Conservation (phyloP, 2,329 filamentous ascomycete species). For the Penicillium sp. region DNA sequence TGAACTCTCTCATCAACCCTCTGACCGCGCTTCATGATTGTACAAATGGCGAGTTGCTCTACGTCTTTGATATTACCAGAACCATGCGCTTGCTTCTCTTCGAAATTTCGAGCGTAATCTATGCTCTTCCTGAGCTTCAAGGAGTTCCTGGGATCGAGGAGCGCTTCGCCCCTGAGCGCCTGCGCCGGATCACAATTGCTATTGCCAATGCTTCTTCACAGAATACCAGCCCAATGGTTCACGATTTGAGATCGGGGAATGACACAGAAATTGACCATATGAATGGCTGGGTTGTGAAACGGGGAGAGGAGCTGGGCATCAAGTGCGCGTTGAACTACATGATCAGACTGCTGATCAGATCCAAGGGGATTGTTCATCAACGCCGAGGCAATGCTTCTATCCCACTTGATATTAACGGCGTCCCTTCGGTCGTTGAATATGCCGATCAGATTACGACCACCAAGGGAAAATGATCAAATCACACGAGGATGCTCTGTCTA, state of each 20-base stretch:
- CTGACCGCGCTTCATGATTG: conserved; percentile 78
- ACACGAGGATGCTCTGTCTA: neutral
- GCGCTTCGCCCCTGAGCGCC: conserved; percentile 61
- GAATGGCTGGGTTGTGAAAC: conserved; percentile 81
- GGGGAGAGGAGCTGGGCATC: conserved; percentile 73
- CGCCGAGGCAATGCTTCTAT: conserved; percentile 32
- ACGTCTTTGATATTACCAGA: conserved; percentile 64
- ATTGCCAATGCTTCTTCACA: conserved; percentile 42
- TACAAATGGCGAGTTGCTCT: conserved; percentile 69
- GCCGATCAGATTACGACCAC: neutral
- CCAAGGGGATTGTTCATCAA: conserved; percentile 57
- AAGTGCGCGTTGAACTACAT: conserved; percentile 71
- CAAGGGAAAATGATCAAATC: neutral
- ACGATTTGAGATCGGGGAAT: conserved; percentile 61
- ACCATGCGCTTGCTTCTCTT: conserved; percentile 70
- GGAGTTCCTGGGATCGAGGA: conserved; percentile 60
- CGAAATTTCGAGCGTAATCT: conserved; percentile 74
- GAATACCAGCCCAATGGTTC: conserved; percentile 64
- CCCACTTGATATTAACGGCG: conserved; percentile 27
- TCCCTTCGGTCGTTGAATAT: conserved; percentile 6
- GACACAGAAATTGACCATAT: conserved; percentile 78
- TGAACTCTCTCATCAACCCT: conserved; percentile 76
- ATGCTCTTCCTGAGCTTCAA: conserved; percentile 71
- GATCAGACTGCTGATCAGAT: conserved; percentile 71
- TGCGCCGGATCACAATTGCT: conserved; percentile 60